Conservation (phyloP, 192 early-diverging fungal genomes). For the Gryganskiella cystojenkinii region DNA sequence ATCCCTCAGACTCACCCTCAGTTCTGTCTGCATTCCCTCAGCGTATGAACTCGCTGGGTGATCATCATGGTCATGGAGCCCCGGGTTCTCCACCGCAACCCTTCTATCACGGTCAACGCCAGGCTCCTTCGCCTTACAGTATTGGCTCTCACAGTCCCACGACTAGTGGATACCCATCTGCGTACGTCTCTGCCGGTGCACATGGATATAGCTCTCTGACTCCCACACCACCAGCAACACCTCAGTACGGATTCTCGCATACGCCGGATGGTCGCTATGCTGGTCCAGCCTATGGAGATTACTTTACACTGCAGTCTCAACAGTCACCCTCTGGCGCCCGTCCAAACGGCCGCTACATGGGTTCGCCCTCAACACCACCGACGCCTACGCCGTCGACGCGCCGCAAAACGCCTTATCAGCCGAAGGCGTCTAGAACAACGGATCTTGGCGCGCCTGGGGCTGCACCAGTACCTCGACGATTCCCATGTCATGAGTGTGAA, state of each 20-base stretch:
- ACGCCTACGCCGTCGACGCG: conserved; percentile 19
- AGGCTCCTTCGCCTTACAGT: conserved; percentile 46
- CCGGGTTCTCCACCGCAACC: conserved; percentile 36
- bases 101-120: conserved; percentile 45
- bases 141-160: conserved; percentile 49
- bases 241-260: conserved; percentile 40
- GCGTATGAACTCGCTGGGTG: conserved; percentile 38
- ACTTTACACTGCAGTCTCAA: conserved; percentile 34
- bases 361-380: conserved; percentile 22
- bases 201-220: conserved; percentile 38
- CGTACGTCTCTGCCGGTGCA: conserved; percentile 14
- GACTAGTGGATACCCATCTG: conserved; percentile 29
- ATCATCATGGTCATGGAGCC: conserved; percentile 19
- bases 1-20: conserved; percentile 42
- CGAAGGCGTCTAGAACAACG: background rate
- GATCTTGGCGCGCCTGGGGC: conserved; percentile 4
- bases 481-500: conserved; percentile 47
- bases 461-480: conserved; percentile 29
- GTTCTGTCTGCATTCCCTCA: conserved; percentile 34
- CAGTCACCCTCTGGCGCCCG: conserved; percentile 5
- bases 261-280: conserved; percentile 32
- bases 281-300: conserved; percentile 36
- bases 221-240: conserved; percentile 41
- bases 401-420: conserved; percentile 39
- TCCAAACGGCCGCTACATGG: conserved; percentile 23